Percentiles rank a stretch among this genome's conserved stretches.
phyloP scores from a whole-genome alignment of 2,329 filamentous ascomycete genomes.

The Amesomyces nigricolor region DNA sequence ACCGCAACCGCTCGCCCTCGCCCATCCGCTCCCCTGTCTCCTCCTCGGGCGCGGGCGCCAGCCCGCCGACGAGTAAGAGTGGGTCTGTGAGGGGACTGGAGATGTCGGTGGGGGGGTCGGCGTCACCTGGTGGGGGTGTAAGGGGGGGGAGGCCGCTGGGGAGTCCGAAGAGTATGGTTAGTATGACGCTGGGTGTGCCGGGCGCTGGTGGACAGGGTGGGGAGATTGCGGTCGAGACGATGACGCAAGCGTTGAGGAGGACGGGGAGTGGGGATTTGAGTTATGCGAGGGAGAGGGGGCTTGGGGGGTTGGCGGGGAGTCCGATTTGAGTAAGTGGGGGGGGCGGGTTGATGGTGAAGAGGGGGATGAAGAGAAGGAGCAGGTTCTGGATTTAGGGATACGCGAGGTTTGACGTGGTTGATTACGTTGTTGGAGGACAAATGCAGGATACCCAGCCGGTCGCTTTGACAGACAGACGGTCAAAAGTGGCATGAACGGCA shows the following conservation, averaged over 20 bases:
- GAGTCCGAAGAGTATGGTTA: conserved; percentile 45
- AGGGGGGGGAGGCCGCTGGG: conserved; percentile 50
- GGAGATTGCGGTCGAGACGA: conserved; percentile 86
- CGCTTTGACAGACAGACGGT: neutral
- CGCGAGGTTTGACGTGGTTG: too few species aligned
- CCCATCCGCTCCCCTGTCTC: conserved; percentile 75
- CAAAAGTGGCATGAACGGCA: neutral
- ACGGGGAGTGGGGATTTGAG: conserved; percentile 78
- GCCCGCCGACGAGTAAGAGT: conserved; percentile 70
- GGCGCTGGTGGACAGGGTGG: conserved; percentile 39
- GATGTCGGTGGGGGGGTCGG: conserved; percentile 48
- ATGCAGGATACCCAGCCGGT: conserved; percentile 1
- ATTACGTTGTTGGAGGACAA: neutral
- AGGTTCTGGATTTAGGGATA: neutral
- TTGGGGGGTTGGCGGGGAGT: conserved; percentile 53
- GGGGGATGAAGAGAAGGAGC: neutral
- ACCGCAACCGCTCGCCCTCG: conserved; percentile 62
- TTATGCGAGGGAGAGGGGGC: conserved; percentile 25
- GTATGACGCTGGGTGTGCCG: conserved; percentile 27
- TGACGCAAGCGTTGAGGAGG: conserved; percentile 80
- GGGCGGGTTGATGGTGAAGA: neutral
- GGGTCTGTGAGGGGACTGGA: conserved; percentile 71
- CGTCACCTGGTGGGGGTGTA: conserved; percentile 18
- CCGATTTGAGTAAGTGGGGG: conserved; percentile 36
- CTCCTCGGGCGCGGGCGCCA: conserved; percentile 57